phyloP scores from a whole-genome alignment of 1,139 yeast species.

The Sugiyamaella novakii region DNA sequence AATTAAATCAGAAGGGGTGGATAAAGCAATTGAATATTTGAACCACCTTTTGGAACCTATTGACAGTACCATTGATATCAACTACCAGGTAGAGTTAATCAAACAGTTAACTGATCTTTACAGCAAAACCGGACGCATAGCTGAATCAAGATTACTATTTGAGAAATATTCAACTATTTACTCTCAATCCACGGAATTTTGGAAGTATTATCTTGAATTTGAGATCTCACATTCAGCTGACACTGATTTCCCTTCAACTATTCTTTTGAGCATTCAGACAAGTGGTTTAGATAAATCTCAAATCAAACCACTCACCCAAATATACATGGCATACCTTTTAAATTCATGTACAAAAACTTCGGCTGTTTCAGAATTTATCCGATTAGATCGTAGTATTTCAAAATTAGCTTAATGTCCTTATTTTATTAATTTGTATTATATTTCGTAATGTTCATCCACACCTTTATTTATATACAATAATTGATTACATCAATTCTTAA shows the following conservation, averaged over 20 bases:
- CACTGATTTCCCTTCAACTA: conserved; percentile 6
- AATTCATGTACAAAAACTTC: conserved; percentile 17
- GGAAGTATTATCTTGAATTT: conserved; percentile 41
- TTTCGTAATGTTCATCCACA: no score
- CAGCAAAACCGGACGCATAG: conserved; percentile 27
- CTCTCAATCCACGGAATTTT: conserved; percentile 36
- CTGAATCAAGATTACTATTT: conserved; percentile 34
- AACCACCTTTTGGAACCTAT: background rate
- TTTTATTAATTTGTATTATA: no score
- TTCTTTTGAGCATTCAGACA: conserved; percentile 1
- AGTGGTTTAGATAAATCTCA: conserved; percentile 33
- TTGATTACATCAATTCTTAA: conserved; percentile 15
- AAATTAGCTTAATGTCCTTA: no score
- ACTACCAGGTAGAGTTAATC: conserved; percentile 18
- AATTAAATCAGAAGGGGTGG: conserved; percentile 4
- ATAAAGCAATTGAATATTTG: conserved; percentile 9
- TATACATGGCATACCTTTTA: conserved; percentile 40
- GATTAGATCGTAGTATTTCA: conserved; percentile 15
- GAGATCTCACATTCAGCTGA: conserved; percentile 30
- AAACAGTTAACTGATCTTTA: conserved; percentile 22
- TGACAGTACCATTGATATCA: background rate
- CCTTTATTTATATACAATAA: no score
- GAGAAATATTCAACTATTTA: conserved; percentile 29
- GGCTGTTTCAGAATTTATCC: conserved; percentile 17
- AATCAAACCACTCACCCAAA: conserved; percentile 39